Percentiles rank a stretch among this genome's conserved stretches.
Evolutionary conservation across 139 green algal species (phyloP).

Genomic region (Auxenochlorella pyrenoidosa): DNA sequence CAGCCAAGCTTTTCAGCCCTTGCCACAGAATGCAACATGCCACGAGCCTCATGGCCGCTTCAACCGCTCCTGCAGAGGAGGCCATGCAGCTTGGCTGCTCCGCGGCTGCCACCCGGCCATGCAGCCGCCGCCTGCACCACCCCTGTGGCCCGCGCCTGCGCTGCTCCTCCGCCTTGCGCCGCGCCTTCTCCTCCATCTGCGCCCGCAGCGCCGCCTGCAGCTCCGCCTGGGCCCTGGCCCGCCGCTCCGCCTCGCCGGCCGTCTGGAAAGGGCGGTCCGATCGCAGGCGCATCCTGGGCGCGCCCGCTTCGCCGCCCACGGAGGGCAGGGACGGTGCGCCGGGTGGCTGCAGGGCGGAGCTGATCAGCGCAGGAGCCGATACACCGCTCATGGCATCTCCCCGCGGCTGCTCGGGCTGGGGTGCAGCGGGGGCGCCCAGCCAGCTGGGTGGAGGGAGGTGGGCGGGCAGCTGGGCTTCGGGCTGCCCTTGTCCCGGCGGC

Average conservation of each 20-base stretch:
- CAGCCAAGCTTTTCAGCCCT: not conserved
- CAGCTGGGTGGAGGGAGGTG: too few species aligned
- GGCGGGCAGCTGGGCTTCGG: too few species aligned
- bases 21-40: not conserved
- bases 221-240: conserved; percentile 24
- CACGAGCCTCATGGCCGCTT: not conserved
- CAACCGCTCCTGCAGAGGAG: not conserved
- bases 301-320: not conserved
- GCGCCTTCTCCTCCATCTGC: conserved; percentile 57
- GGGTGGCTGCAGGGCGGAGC: too few species aligned
- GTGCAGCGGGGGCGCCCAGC: too few species aligned
- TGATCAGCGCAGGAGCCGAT: too few species aligned
- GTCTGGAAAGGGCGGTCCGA: conserved; percentile 9
- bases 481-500: too few species aligned
- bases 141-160: not conserved
- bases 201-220: conserved; percentile 39
- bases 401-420: too few species aligned
- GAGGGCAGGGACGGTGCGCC: not conserved
- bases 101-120: not conserved
- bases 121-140: not conserved
- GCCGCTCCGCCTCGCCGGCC: conserved; percentile 17
- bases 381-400: too few species aligned
- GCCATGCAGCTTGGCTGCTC: too few species aligned
- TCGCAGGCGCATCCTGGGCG: not conserved
- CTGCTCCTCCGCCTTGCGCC: conserved; percentile 38